These are phyloP conservation scores for Lentinula aciculospora DNA, from an alignment of 768 basidiomycete genomes.

Conservation along the genomic window DNA sequence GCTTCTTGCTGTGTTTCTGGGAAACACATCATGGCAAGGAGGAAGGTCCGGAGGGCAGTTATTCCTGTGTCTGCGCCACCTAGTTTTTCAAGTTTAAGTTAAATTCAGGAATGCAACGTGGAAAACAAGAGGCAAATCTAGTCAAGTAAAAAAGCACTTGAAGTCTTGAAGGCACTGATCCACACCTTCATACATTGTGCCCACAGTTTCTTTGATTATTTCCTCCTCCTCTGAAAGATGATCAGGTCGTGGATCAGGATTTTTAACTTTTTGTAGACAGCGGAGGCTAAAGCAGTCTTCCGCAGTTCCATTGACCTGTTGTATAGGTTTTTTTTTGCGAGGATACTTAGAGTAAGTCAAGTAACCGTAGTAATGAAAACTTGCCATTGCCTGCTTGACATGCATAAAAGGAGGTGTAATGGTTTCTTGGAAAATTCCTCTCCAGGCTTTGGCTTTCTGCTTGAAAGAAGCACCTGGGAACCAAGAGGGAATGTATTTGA, in stretches of 20 bases:
- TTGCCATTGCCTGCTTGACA: neutral
- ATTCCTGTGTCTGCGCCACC: neutral
- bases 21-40: neutral
- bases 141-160: no score
- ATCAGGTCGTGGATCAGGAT: neutral
- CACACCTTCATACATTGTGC: constrained; percentile 2
- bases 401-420: neutral
- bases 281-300: neutral
- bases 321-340: no score
- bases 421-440: neutral
- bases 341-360: no score
- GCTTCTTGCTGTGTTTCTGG: neutral
- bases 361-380: no score
- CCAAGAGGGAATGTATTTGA: constrained; percentile 2
- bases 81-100: neutral
- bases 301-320: neutral
- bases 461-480: constrained; percentile 4
- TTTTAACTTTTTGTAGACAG: neutral
- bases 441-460: neutral
- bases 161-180: neutral
- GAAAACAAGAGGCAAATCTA: no score
- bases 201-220: constrained; percentile 3
- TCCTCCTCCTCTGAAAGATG: neutral
- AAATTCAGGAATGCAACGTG: no score
- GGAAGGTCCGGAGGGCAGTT: neutral